Evolutionary conservation across 495 filamentous ascomycete species (phyloP), one percentile per base, ranked within the genome.

Genomic region (Geoglossum glabrum): DNA sequence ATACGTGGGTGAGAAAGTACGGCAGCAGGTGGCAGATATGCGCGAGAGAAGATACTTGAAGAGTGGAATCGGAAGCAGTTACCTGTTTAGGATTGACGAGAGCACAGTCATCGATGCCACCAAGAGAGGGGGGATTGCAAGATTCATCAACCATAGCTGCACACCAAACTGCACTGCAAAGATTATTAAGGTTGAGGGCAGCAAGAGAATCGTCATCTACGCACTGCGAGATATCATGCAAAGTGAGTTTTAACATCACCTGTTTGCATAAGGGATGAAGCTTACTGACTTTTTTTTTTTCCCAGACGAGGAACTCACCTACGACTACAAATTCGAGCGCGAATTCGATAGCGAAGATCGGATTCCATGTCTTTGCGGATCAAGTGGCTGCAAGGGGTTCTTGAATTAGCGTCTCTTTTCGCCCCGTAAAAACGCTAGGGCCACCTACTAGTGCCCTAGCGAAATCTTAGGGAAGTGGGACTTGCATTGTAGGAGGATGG

Each of bases 321-420:
- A 98, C 74, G 92, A 98, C 74, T 98, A 98, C 78, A 98, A 98
- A 71, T 98, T 98, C 69, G 92, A 98, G 74, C 83, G 93, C 62
- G 92, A 98, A 68, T 85, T 93, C 67, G 87, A 86, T 60, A 90
- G 86, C 63, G 80, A 87, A 61, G 93, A 98, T 70, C 87, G 92
- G 58, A 95, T 98, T 62, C 92, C 92, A 25, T 98, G 92, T 71
- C 79, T 98, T 38, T 98, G 92, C 71, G 92, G 92, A 50, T 94
- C 90, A 38, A 81, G 85, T 10, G 87, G 86, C 21, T 98, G 92
- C 73, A 98, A 98, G 76, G 92, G 92, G 56, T 98, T 97, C 73
- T 85, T 98, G 71, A 98, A 98, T 70, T 98, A 76, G 38, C 26
- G 6, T 26, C 27, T 54, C 51, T 28, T 54, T 25, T 54, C 31